Base-by-base conservation (phyloP, 495 filamentous ascomycete species). In the Penicillium paxilli region DNA sequence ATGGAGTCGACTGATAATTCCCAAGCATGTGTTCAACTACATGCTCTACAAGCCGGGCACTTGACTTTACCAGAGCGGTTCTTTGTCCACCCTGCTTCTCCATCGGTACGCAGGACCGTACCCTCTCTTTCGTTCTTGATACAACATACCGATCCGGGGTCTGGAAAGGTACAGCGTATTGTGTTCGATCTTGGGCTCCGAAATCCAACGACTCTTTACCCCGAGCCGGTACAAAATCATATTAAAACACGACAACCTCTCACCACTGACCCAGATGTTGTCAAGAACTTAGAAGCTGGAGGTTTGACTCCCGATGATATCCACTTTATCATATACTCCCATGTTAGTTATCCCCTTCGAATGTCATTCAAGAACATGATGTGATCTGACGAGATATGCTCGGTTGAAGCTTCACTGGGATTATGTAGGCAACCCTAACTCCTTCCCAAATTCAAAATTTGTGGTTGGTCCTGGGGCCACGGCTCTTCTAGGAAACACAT, bases 271-370 rank as follows among this genome's bases (percentile, higher is more conserved):
- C 44, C 52, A 9, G 23, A 42, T 12, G 52, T 54, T 10, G 20
- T 40, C 9, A 16, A 41, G 23, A 74, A 66, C 47, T 37, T 77
- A 9, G 47, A 17, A 17, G 51, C 33, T 16, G 73, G 72, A 0
- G 69, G 67, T 1, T 49, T 75, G 24, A 55, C 49, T 5, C 59
- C 67, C 4, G 45, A 67, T n/a, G 66, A 75, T 57, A 69, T 77
- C 47, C 59, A 75, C 55, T 66, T 54, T 44, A 62, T 77, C 1
- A 49, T 77, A 26, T 66, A 64, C 51, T 70, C 66, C 0, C 67
- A 77, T 54, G 72, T 65, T 5, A 70, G 75, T 41, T 76, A 70
- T 70, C n/a, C n/a, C n/a, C n/a, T n/a, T n/a, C n/a, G n/a, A n/a
- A n/a, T n/a, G n/a, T n/a, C n/a, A n/a, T n/a, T n/a, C n/a, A n/a